Evolutionary conservation across 163 green algal species (phyloP).

Genomic region (Prototheca cutis): DNA sequence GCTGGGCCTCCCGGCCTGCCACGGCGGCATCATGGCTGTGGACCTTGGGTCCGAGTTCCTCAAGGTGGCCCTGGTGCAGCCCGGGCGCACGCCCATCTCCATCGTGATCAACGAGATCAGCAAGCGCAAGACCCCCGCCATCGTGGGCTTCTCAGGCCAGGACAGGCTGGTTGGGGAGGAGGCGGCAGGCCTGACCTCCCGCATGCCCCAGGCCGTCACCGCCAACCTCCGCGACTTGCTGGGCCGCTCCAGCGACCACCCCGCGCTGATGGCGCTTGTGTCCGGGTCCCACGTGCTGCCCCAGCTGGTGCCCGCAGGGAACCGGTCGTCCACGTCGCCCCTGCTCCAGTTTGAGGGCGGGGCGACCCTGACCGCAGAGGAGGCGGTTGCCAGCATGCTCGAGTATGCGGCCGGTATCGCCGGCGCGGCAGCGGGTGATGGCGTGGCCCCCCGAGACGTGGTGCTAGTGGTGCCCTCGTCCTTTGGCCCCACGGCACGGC

Average conservation of each 20-base stretch:
- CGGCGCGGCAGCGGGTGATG: constrained; percentile 49
- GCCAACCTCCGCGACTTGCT: constrained; percentile 59
- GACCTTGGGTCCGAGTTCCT: constrained; percentile 90
- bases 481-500: constrained; percentile 62
- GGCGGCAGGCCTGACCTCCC: constrained; percentile 53
- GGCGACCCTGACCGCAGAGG: constrained; percentile 43
- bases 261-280: constrained; percentile 33
- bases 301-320: background rate
- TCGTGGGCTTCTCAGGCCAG: constrained; percentile 70
- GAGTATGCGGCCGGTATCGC: constrained; percentile 76
- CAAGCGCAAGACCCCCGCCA: constrained; percentile 77
- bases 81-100: constrained; percentile 70
- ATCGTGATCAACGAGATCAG: constrained; percentile 95
- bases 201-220: constrained; percentile 64
- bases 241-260: constrained; percentile 46
- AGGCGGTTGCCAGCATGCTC: constrained; percentile 73
- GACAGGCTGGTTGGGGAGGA: constrained; percentile 81
- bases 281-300: constrained; percentile 37
- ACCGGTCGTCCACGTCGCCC: background rate
- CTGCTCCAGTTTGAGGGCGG: background rate
- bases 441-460: constrained; percentile 46
- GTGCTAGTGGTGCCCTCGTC: constrained; percentile 82
- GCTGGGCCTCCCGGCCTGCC: background rate
- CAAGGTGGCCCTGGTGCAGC: constrained; percentile 87
- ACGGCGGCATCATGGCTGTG: constrained; percentile 60